Base-by-base conservation (phyloP, 2,329 filamentous ascomycete species). In the Xylariaceae sp. region DNA sequence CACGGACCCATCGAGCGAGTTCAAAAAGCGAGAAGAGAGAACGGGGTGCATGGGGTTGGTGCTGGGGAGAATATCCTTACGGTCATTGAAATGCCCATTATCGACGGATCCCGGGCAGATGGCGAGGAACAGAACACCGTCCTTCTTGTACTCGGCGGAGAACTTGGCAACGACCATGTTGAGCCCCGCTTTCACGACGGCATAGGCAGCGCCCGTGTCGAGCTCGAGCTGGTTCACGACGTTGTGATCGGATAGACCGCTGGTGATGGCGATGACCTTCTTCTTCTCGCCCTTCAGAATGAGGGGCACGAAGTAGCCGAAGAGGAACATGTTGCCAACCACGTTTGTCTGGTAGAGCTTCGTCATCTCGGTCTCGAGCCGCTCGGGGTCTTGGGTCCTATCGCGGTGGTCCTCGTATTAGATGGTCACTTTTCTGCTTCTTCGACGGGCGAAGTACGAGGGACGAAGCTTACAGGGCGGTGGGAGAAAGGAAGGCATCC, bases 181-280 rank as follows among this genome's bases (percentile, higher is more conserved):
- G 48, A 74, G 34, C 1, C 70, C 77, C 0, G 70, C 74, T 49
- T 62, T 63, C n/a, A n/a, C n/a, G n/a, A n/a, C n/a, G n/a, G n/a
- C 1, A 34, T 36, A 36, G 33, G 14, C 10, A 36, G 33, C 10
- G 14, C 14, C 14, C 10, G 14, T 36, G 10, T 36, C 45, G 12
- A 59, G 3, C 2, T 49, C 39, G 17, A 59, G 63, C 0, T 75
- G 48, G n/a, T 66, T 67, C 45, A 69, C 68, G 17, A 77, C 63
- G 58, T 84, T 84, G 42, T 78, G 18, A 0, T 75, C 82, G 0
- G 73, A 79, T 63, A 83, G 82, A 63, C 69, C 75, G 19, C 73
- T 69, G 1, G 74, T 55, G 57, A 73, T 62, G 0, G 68, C 54
- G 1, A 56, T 55, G 2, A 63, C 43, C 0, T 68, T 60, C 36